Conservation (phyloP, 306 rosid genomes). For the Cicer bijugum region DNA sequence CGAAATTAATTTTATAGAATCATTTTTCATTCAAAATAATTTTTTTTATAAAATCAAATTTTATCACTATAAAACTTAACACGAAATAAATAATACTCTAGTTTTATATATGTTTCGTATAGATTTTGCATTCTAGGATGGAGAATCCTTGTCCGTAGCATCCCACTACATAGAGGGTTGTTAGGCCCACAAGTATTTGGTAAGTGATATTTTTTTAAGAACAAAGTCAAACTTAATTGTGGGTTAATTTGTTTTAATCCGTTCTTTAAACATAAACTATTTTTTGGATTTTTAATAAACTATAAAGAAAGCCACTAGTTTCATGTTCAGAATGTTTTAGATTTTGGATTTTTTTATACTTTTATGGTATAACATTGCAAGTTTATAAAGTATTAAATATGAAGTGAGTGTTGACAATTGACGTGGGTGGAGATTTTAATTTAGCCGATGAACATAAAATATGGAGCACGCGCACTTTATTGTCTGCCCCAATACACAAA, state of each 20-base stretch:
- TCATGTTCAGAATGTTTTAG: not conserved
- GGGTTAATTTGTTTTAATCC: slow-evolving; percentile 10
- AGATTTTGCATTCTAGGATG: not conserved
- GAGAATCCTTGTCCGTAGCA: slow-evolving; percentile 30
- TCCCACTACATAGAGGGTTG: slow-evolving; percentile 35
- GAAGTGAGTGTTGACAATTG: slow-evolving; percentile 39
- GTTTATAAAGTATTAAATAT: slow-evolving; percentile 7
- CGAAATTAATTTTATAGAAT: no score
- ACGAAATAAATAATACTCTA: no score
- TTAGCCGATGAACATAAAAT: slow-evolving; percentile 14
- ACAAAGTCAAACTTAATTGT: slow-evolving; percentile 8
- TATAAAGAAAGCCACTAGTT: not conserved
- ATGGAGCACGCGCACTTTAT: slow-evolving; percentile 38
- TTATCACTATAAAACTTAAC: no score
- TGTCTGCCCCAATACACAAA: slow-evolving; percentile 21
- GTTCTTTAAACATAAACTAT: not conserved
- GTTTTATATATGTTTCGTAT: not conserved
- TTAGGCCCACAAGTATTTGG: slow-evolving; percentile 30
- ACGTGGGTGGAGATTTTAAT: slow-evolving; percentile 25
- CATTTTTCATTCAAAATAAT: no score
- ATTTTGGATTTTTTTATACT: not conserved
- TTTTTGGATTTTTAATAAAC: slow-evolving; percentile 3
- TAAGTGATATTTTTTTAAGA: slow-evolving; percentile 29
- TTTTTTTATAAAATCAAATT: no score
- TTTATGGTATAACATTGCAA: not conserved